These are phyloP conservation scores for Trichoderma sp. DNA, from an alignment of 2,329 filamentous ascomycete genomes.

Conservation along the genomic window DNA sequence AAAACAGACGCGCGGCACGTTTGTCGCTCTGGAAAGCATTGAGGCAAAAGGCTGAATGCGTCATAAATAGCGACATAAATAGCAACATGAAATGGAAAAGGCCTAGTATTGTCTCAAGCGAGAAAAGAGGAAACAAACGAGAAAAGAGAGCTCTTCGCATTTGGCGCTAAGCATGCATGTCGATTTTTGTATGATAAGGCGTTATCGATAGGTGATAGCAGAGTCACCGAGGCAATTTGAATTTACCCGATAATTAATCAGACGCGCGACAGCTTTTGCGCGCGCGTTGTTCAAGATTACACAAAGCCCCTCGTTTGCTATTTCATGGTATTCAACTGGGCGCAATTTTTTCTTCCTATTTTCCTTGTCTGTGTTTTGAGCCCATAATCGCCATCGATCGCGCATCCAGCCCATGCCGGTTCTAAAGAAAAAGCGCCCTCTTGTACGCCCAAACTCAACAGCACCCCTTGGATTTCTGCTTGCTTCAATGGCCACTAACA, in stretches of 20 bases:
- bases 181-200: conserved; percentile 14
- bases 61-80: neutral
- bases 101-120: neutral
- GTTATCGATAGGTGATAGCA: conserved; percentile 27
- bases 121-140: neutral
- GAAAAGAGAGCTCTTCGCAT: neutral
- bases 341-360: neutral
- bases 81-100: neutral
- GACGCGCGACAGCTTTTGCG: neutral
- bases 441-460: conserved; percentile 25
- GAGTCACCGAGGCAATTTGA: conserved; percentile 10
- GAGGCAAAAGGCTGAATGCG: conserved; percentile 20
- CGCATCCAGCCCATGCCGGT: conserved; percentile 31
- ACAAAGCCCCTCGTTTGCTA: neutral
- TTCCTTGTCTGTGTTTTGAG: too few species aligned
- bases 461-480: neutral
- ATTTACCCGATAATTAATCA: neutral
- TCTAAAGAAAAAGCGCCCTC: conserved; percentile 32
- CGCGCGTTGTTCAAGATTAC: neutral
- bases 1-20: conserved; percentile 34
- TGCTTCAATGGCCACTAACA: neutral
- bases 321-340: neutral
- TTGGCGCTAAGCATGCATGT: neutral
- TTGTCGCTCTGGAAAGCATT: conserved; percentile 37
- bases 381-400: neutral